phyloP scores from a whole-genome alignment of 2,329 filamentous ascomycete genomes.

The Ascosphaera apis region DNA sequence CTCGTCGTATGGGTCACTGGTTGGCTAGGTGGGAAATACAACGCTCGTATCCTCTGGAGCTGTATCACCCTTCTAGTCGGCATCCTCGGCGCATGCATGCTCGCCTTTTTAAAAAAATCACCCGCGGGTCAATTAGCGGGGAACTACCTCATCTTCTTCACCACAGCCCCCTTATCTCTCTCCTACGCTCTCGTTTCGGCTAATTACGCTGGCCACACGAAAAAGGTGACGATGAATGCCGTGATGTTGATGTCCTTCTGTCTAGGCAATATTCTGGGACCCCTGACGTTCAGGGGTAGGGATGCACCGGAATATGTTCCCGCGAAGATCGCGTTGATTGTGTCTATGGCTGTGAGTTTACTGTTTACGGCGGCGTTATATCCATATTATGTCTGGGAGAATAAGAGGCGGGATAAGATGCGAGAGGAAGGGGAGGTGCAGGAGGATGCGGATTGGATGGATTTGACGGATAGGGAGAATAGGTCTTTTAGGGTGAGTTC shows the following conservation, averaged over 20 bases:
- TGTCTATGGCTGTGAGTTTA: slow-evolving; percentile 1
- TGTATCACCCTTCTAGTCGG: not conserved
- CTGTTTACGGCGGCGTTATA: slow-evolving; percentile 9
- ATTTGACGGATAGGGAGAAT: slow-evolving; percentile 14
- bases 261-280: slow-evolving; percentile 22
- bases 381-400: slow-evolving; percentile 12
- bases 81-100: slow-evolving; percentile 1
- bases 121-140: slow-evolving; percentile 4
- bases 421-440: slow-evolving; percentile 6
- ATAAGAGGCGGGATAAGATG: slow-evolving; percentile 9
- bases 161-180: slow-evolving; percentile 11
- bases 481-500: no score
- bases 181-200: slow-evolving; percentile 19
- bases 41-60: no score
- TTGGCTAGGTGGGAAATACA: no score
- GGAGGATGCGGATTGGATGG: slow-evolving; percentile 12
- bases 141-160: slow-evolving; percentile 14
- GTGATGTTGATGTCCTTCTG: slow-evolving; percentile 22
- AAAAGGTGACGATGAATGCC: slow-evolving; percentile 24
- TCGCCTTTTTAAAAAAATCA: no score
- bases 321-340: slow-evolving; percentile 3
- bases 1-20: slow-evolving; percentile 8
- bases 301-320: slow-evolving; percentile 14
- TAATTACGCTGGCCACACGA: slow-evolving; percentile 26
- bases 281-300: slow-evolving; percentile 20